phyloP scores from a whole-genome alignment of 352 stramenopile species.

The Elongisporangium senticosum region DNA sequence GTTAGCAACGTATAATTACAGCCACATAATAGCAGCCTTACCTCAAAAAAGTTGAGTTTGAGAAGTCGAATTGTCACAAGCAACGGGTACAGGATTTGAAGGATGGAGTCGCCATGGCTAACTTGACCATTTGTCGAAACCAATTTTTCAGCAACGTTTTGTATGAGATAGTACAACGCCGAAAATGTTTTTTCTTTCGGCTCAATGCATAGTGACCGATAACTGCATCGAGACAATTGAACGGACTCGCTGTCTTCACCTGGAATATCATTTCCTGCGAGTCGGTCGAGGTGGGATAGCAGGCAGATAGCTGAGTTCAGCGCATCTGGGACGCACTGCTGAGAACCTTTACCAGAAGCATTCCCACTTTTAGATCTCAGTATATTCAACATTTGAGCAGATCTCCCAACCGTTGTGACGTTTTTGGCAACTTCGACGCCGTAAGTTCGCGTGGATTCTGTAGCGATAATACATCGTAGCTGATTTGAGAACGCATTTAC shows the following conservation, averaged over 20 bases:
- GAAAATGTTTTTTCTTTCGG: conserved; percentile 68
- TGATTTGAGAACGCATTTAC: conserved; percentile 13
- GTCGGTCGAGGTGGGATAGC: conserved; percentile 70
- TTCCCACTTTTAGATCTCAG: conserved; percentile 40
- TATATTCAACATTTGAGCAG: conserved; percentile 36
- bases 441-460: conserved; percentile 34
- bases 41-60: conserved; percentile 88
- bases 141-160: conserved; percentile 28
- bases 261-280: conserved; percentile 72
- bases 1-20: no score
- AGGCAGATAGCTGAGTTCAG: conserved; percentile 69
- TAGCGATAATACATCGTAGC: conserved; percentile 25
- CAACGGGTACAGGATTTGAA: conserved; percentile 62
- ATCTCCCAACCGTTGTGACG: conserved; percentile 50
- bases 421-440: conserved; percentile 38
- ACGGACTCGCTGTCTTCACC: conserved; percentile 68
- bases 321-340: conserved; percentile 43
- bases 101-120: conserved; percentile 17
- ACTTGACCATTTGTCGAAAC: conserved; percentile 6
- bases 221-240: conserved; percentile 69
- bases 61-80: conserved; percentile 67
- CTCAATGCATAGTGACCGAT: conserved; percentile 79
- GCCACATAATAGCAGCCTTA: conserved; percentile 16
- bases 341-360: conserved; percentile 15
- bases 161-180: conserved; percentile 47